Percentiles rank a stretch among this genome's conserved stretches.
Conservation (phyloP, 495 filamentous ascomycete species). For the Penicillium antarcticum region DNA sequence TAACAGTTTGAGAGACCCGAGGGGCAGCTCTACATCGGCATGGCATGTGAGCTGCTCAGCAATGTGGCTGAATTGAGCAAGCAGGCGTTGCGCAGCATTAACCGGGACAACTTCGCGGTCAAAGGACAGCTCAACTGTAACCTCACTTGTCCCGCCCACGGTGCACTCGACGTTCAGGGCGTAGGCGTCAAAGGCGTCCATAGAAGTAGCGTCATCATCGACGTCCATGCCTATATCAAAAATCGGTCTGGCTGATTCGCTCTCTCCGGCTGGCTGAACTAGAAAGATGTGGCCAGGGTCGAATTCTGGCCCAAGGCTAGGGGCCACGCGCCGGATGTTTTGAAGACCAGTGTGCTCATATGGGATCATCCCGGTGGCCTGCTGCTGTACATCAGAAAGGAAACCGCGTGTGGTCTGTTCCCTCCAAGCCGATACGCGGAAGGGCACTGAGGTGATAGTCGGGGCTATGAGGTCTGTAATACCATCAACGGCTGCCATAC, state of each 20-base stretch:
- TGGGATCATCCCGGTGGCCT: conserved; percentile 31
- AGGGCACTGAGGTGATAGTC: conserved; percentile 45
- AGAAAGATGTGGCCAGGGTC: conserved; percentile 1
- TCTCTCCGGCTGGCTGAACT: not conserved
- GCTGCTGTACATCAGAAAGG: conserved; percentile 36
- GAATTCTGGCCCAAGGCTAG: not conserved
- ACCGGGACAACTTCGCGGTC: not conserved
- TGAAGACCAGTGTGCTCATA: conserved; percentile 44
- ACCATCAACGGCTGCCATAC: conserved; percentile 28
- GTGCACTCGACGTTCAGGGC: not conserved
- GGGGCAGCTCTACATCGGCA: not conserved
- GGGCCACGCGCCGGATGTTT: conserved; percentile 48
- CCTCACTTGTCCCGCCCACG: not conserved
- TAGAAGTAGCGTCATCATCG: not conserved
- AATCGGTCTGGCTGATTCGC: too few relatives aligned
- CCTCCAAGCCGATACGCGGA: conserved; percentile 36
- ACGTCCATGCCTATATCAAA: not conserved
- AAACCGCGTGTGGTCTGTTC: conserved; percentile 18
- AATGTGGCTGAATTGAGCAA: conserved; percentile 1
- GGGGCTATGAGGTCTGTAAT: conserved; percentile 32
- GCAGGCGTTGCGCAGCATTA: not conserved
- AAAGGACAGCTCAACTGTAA: not conserved
- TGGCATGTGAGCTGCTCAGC: not conserved
- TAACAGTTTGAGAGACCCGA: not conserved
- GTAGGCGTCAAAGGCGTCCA: not conserved